These are phyloP conservation scores for Aspergillus puulaauensis DNA, from an alignment of 2,329 filamentous ascomycete genomes.

Conservation along the genomic window DNA sequence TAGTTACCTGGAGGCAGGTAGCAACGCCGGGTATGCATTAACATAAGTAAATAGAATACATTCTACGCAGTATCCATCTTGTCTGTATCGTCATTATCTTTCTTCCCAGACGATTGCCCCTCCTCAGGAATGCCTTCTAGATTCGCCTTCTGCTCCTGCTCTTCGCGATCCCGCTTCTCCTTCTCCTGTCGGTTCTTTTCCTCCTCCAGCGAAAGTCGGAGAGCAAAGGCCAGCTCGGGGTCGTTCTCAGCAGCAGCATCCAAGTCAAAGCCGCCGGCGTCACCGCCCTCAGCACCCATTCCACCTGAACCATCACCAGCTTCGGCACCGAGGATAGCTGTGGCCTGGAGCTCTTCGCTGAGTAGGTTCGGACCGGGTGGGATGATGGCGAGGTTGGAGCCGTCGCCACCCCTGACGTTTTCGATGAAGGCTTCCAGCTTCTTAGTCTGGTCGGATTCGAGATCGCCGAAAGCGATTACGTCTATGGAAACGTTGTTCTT, in stretches of 20 bases:
- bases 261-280: slow-evolving; percentile 63
- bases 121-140: slow-evolving; percentile 83
- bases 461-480: slow-evolving; percentile 90
- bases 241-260: slow-evolving; percentile 82
- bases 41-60: neutral
- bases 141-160: slow-evolving; percentile 68
- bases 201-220: slow-evolving; percentile 98
- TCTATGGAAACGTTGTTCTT: slow-evolving; percentile 94
- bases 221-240: slow-evolving; percentile 87
- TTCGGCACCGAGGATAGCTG: slow-evolving; percentile 86
- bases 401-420: slow-evolving; percentile 85
- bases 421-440: slow-evolving; percentile 95
- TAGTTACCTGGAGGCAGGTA: slow-evolving; percentile 15
- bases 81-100: slow-evolving; percentile 60
- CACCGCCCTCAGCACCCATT: slow-evolving; percentile 52
- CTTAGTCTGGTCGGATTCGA: slow-evolving; percentile 81
- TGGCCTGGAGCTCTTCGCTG: slow-evolving; percentile 85
- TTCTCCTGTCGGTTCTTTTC: slow-evolving; percentile 93
- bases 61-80: slow-evolving; percentile 86
- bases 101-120: slow-evolving; percentile 64
- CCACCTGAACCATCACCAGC: slow-evolving; percentile 55
- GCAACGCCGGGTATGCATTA: slow-evolving; percentile 42
- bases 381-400: slow-evolving; percentile 86
- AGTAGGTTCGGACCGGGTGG: slow-evolving; percentile 88
- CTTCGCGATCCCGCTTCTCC: slow-evolving; percentile 73